Conservation (phyloP, 1,284 basidiomycete species). For the Rhodotorula sp. region DNA sequence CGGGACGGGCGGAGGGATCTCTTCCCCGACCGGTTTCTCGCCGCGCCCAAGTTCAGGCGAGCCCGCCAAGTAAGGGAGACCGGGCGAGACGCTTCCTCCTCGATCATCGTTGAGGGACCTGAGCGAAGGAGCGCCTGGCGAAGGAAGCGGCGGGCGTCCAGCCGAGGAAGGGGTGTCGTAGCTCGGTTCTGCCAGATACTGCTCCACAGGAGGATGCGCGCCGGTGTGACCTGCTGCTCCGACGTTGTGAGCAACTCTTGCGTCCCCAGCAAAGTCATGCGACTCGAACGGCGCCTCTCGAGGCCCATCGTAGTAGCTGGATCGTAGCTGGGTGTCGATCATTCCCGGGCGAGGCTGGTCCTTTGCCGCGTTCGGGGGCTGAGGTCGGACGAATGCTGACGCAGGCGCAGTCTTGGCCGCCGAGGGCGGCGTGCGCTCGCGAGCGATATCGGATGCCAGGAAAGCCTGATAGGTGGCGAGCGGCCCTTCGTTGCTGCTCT, state of each 20-base stretch:
- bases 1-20: not conserved
- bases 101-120: not conserved
- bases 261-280: no score
- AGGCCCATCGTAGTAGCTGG: not conserved
- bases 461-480: slow-evolving; percentile 15
- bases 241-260: no score
- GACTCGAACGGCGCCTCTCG: no score
- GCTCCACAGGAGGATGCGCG: not conserved
- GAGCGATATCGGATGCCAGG: slow-evolving; percentile 25
- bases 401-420: not conserved
- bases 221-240: not conserved
- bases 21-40: no score
- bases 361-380: not conserved
- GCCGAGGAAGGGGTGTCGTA: not conserved
- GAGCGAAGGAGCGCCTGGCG: slow-evolving; percentile 18
- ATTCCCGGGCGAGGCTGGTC: not conserved
- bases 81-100: not conserved
- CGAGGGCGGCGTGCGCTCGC: slow-evolving; percentile 20
- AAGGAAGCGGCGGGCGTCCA: slow-evolving; percentile 5
- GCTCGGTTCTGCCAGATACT: not conserved
- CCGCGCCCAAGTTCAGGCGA: not conserved
- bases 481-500: slow-evolving; percentile 3
- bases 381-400: slow-evolving; percentile 3
- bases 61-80: slow-evolving; percentile 7
- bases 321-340: not conserved